A percentile compares a stretch with the other conserved stretches of the same genome.
These are phyloP conservation scores for Hygrophorus pudorinus DNA, from an alignment of 768 basidiomycete species.

Conservation along the genomic window DNA sequence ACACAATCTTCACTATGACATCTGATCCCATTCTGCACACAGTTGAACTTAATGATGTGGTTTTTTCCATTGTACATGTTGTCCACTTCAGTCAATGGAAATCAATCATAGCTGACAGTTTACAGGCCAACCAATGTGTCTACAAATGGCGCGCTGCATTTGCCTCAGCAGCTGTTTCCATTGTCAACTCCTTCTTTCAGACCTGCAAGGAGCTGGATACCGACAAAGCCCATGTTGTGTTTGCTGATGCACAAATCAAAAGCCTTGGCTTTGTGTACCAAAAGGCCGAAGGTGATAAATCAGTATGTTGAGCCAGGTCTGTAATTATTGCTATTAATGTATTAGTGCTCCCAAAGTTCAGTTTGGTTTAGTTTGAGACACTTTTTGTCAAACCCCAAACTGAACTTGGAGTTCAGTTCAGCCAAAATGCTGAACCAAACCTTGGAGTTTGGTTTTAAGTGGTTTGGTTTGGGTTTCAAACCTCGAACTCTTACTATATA, in stretches of 20 bases:
- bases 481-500: too few relatives aligned
- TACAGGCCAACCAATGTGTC: constrained; percentile 3
- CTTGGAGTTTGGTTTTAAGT: too few relatives aligned
- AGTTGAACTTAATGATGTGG: not conserved
- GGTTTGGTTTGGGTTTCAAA: too few relatives aligned
- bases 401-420: too few relatives aligned
- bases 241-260: not conserved
- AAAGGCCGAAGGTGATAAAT: not conserved
- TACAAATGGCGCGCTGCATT: constrained; percentile 4
- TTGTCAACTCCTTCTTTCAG: constrained; percentile 4
- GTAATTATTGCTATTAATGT: not conserved
- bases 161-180: constrained; percentile 2
- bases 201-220: not conserved
- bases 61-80: constrained; percentile 1
- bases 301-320: not conserved
- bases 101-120: not conserved
- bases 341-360: too few relatives aligned
- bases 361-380: too few relatives aligned
- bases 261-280: not conserved
- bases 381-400: too few relatives aligned
- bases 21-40: not conserved
- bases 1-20: not conserved
- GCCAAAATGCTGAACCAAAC: too few relatives aligned
- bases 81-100: not conserved
- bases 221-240: not conserved